Conservation (phyloP, 208 protist species). For the Leishmania guyanensis region DNA sequence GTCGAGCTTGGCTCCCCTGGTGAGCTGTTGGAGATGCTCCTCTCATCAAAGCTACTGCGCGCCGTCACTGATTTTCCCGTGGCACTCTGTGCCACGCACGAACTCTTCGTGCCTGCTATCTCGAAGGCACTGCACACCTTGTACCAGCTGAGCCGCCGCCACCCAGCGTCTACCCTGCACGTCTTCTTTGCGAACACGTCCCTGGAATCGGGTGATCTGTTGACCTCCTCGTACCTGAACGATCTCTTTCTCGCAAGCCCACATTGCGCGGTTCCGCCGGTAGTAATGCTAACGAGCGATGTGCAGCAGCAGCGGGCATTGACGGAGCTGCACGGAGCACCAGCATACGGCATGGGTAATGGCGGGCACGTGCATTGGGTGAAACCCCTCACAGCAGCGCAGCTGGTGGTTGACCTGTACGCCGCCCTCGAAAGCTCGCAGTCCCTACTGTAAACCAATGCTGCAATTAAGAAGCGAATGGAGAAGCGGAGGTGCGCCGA, state of each 20-base stretch:
- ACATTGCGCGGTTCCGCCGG: slow-evolving; percentile 36
- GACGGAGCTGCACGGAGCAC: slow-evolving; percentile 41
- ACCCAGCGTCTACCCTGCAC: slow-evolving; percentile 70
- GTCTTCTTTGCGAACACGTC: slow-evolving; percentile 62
- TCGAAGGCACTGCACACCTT: slow-evolving; percentile 53
- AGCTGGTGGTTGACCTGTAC: slow-evolving; percentile 27
- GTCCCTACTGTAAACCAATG: slow-evolving; percentile 7
- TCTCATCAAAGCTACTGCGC: slow-evolving; percentile 31
- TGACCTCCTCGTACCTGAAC: slow-evolving; percentile 46
- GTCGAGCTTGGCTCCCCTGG: slow-evolving; percentile 47
- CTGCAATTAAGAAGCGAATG: too few species aligned
- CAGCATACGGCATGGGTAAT: slow-evolving; percentile 13
- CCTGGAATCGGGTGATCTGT: slow-evolving; percentile 72
- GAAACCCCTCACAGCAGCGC: slow-evolving; percentile 14
- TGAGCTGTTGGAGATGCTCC: slow-evolving; percentile 47
- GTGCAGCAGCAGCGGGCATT: slow-evolving; percentile 55
- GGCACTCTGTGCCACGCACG: slow-evolving; percentile 64
- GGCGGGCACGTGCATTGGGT: slow-evolving; percentile 23
- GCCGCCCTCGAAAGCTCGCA: slow-evolving; percentile 24
- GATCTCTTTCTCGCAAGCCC: slow-evolving; percentile 36
- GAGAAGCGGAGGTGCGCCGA: not conserved
- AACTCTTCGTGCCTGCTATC: slow-evolving; percentile 77
- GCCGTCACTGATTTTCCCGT: slow-evolving; percentile 50
- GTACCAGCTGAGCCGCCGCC: slow-evolving; percentile 66
- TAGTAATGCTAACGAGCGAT: slow-evolving; percentile 74